phyloP scores from a whole-genome alignment of 345 rosid species.

The Hypericum perforatum region DNA sequence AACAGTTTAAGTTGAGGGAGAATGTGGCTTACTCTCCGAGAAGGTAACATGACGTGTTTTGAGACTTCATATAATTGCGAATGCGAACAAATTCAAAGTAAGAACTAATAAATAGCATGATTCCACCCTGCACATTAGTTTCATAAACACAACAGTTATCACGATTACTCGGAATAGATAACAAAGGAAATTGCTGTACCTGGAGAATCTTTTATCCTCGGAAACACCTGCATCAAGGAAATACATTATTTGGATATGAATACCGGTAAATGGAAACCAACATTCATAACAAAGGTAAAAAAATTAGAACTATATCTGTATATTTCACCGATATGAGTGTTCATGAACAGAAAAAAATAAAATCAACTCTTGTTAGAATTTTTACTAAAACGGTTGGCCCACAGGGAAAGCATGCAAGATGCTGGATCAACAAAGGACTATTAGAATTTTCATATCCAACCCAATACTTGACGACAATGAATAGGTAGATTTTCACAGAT shows the following conservation, averaged over 20 bases:
- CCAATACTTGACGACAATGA: no score
- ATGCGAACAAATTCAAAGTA: conserved; percentile 79
- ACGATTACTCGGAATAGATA: neutral
- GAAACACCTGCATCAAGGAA: conserved; percentile 66
- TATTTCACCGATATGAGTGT: no score
- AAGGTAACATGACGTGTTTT: conserved; percentile 76
- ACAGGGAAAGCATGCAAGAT: no score
- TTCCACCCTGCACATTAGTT: conserved; percentile 49
- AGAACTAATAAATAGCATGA: conserved; percentile 74
- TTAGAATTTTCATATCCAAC: no score
- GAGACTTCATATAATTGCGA: conserved; percentile 76
- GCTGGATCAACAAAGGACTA: no score
- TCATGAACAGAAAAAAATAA: no score
- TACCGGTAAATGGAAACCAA: conserved; percentile 5
- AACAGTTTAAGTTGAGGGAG: neutral
- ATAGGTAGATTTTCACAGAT: no score
- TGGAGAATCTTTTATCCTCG: conserved; percentile 86
- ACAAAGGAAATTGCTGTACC: conserved; percentile 29
- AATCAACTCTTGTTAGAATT: no score
- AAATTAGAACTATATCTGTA: no score
- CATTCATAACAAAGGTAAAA: no score
- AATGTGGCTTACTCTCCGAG: conserved; percentile 68
- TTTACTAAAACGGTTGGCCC: no score
- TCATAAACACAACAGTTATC: neutral
- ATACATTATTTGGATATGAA: conserved; percentile 8